phyloP scores from a whole-genome alignment of 495 filamentous ascomycete species.

The Trichoderma virens region DNA sequence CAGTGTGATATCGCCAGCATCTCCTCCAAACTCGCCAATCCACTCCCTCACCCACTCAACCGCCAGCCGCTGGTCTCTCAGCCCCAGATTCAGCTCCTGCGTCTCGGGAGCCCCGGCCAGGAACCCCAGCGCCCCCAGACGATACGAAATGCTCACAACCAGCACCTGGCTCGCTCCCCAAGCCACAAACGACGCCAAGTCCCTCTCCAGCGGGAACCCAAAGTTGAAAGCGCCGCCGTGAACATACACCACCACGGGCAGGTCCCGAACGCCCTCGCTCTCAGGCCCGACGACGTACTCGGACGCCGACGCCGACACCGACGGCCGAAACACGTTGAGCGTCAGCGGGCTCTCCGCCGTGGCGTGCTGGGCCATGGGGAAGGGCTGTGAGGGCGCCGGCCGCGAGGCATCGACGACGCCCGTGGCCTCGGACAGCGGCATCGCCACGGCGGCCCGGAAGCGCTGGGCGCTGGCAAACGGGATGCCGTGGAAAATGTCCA shows the following conservation, averaged over 20 bases:
- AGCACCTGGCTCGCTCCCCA: constrained; percentile 48
- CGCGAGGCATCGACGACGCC: constrained; percentile 20
- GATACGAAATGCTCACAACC: constrained; percentile 60
- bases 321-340: constrained; percentile 39
- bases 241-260: constrained; percentile 54
- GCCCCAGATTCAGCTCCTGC: constrained; percentile 57
- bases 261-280: constrained; percentile 18
- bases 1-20: constrained; percentile 54
- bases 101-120: constrained; percentile 45
- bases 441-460: constrained; percentile 43
- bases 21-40: constrained; percentile 24
- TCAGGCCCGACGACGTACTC: constrained; percentile 13
- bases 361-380: constrained; percentile 12
- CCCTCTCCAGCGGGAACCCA: constrained; percentile 33
- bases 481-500: constrained; percentile 54
- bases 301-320: constrained; percentile 21
- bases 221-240: constrained; percentile 49
- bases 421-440: constrained; percentile 22
- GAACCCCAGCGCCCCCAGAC: constrained; percentile 61
- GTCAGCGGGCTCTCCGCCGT: constrained; percentile 46
- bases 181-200: constrained; percentile 45
- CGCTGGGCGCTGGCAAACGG: constrained; percentile 53
- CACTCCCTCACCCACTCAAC: constrained; percentile 11
- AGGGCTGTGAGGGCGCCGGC: constrained; percentile 28
- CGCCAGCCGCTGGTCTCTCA: constrained; percentile 50